Base-by-base conservation (phyloP, 2,329 filamentous ascomycete species). In the Colletotrichum truncatum region DNA sequence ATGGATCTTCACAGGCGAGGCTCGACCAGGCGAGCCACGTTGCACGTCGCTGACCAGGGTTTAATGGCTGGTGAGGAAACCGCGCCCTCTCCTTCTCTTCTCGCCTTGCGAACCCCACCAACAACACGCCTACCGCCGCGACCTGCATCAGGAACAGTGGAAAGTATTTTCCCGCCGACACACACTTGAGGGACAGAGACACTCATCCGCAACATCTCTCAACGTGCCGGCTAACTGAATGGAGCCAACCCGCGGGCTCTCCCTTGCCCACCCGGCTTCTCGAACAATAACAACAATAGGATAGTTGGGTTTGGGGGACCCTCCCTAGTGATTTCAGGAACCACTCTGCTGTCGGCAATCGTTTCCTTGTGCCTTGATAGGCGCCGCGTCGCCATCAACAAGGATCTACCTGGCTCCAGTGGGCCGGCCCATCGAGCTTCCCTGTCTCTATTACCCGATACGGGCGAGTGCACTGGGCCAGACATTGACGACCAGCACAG, bases 1-100 rank as follows among this genome's bases (percentile, higher is more conserved):
- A 60, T 64, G 64, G 66, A 64, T 67, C 60, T 56, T 58, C 51
- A 48, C 28, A 69, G 65, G 56, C 65, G 56, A 68, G 66, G 61
- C 66, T 69, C 38, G 38, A 45, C 45, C 39, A 69, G 58, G 66
- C 68, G 63, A 67, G 68, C 68, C 68, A 69, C 68, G 68, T 69
- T 69, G 68, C 68, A 69, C 66, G 30, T 55, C 67, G 51, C 55
- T 48, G 63, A 67, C 62, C 57, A 30, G 66, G 66, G 51, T 45
- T 61, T 55, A 62, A 62, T 65, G 49, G 62, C 62, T 28, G 49
- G 43, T 45, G 62, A 60, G 56, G 49, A 53, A 64, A 49, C 57
- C 57, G 49, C 26, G 46, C 38, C 45, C 26, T 45, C 21, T 32
- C 34, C 18, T 23, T 41, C 55, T n/a, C 14, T 16, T 32, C 36